Evolutionary conservation across 441 rosid genomes (phyloP), one percentile per base, ranked within the genome.

Genomic region (Brassica balearica): DNA sequence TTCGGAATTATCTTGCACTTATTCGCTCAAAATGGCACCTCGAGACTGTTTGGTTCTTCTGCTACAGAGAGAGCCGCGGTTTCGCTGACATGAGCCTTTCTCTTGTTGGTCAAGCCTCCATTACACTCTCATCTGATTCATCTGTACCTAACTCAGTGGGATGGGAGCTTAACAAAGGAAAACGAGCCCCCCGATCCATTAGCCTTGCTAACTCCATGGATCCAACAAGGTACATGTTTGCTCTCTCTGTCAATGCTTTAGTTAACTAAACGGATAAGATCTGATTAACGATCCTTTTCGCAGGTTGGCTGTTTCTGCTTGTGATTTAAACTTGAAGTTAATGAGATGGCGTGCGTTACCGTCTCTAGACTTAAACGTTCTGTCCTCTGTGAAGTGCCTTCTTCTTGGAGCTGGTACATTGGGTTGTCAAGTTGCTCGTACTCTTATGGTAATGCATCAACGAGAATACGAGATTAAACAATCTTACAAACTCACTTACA

Each of bases 301-400:
- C 86, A 95, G 99, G 86, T 85, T 95, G 82, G 97, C 97, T 60
- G 69, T 90, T 83, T 86, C 97, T 68, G 97, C 99, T 2, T 95
- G 94, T 68, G 99, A 95, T 85, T 88, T 95, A 84, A 95, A 95
- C 89, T 85, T 95, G 68, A 95, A 93, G 85, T 74, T 95, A 77
- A 95, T 95, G 99, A 88, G 94, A 81, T 93, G 99, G 99, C 90
- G 97, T 66, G 98, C 97, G 20, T 82, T 93, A 84, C 99, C 99
- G 7, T 93, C 99, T 73, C 91, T 95, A 53, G 76, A 95, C 84
- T 78, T 95, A 77, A 87, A 90, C 55, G 76, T 84, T 60, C 83
- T 95, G 60, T 86, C 91, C 77, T 85, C 96, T 78, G 78, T 74
- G 5, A 95, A 93, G 87, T 95, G 99, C 83, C 99, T 95, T 85